Evolutionary conservation across 2,329 filamentous ascomycete species (phyloP), one percentile per base, ranked within the genome.

Genomic region (Cucurbitaria berberidis): DNA sequence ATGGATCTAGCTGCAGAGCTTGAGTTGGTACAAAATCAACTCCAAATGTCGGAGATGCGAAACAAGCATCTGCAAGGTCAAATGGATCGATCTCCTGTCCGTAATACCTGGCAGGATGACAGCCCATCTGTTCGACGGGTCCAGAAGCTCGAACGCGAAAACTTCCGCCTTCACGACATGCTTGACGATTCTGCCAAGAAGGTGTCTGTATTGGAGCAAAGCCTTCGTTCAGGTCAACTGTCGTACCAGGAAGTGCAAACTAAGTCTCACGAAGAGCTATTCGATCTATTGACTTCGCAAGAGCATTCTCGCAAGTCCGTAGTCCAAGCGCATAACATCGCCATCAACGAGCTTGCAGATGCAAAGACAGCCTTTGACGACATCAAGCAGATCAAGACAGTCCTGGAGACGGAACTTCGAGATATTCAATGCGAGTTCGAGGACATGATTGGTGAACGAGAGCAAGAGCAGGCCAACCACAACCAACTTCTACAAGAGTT

Each of bases 121-220:
- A 93, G 88, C 63, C 90, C 91, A 1, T 93, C 91, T 1, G 73
- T 89, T 42, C 84, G 88, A 48, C 87, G 95, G 15, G 88, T 96
- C 67, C 89, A 96, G 70, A 93, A 97, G 77, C 84, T 98, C 5
- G 93, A 98, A 76, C 87, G 91, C 64, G 93, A 90, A 70, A 98
- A 98, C 76, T 93, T 85, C 73, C 87, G 92, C 51, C 83, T 98
- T 13, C 93, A 98, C 68, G 91, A 96, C 59, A 91, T 96, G 84
- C 87, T 98, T 5, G 93, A 98, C 74, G 92, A 97, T 73, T 97
- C 93, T 2, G 83, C 89, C 16, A 93, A 91, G 81, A 97, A 97
- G 77, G 89, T 97, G 2, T 96, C 93, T 6, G 85, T 89, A 0
- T 78, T 98, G 19, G 95, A 98, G 76, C 89, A 90, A 72, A 92